Evolutionary conservation across 1,284 basidiomycete species (phyloP).

Genomic region (Apiotrichum laibachii): DNA sequence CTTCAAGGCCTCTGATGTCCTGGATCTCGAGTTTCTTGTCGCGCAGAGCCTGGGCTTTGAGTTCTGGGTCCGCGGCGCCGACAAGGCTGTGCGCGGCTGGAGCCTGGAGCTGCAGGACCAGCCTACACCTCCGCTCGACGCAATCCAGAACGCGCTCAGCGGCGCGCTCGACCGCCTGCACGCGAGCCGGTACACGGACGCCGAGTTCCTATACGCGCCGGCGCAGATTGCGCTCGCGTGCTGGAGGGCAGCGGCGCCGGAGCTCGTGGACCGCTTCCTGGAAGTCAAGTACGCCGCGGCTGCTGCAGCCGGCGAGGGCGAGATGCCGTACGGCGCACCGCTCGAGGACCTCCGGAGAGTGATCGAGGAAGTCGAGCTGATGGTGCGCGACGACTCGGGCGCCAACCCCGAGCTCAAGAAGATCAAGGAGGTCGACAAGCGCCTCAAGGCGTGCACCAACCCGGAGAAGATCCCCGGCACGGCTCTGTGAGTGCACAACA

Average conservation of each 20-base stretch:
- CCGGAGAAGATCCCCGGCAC: constrained; percentile 88
- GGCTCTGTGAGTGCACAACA: constrained; percentile 56
- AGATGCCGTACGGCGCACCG: constrained; percentile 30
- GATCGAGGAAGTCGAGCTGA: constrained; percentile 58
- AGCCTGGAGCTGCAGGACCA: constrained; percentile 78
- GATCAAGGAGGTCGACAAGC: constrained; percentile 80
- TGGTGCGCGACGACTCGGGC: constrained; percentile 58
- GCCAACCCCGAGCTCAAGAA: constrained; percentile 68
- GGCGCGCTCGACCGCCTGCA: constrained; percentile 56
- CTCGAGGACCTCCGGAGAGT: constrained; percentile 50
- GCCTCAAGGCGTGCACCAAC: constrained; percentile 81
- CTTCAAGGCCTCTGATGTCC: constrained; percentile 73
- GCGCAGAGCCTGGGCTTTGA: constrained; percentile 91
- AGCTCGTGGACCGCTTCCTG: constrained; percentile 66
- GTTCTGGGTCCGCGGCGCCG: constrained; percentile 86
- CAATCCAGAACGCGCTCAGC: constrained; percentile 30
- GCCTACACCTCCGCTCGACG: constrained; percentile 16
- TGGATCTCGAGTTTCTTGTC: constrained; percentile 91
- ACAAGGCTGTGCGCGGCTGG: constrained; percentile 83
- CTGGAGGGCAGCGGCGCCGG: constrained; percentile 63
- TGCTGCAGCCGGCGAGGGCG: constrained; percentile 39
- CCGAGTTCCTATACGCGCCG: constrained; percentile 86
- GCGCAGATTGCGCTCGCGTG: constrained; percentile 91
- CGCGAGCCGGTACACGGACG: constrained; percentile 78
- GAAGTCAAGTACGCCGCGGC: constrained; percentile 47